phyloP scores from a whole-genome alignment of 2,329 filamentous ascomycete species.

The Zalaria sp. region DNA sequence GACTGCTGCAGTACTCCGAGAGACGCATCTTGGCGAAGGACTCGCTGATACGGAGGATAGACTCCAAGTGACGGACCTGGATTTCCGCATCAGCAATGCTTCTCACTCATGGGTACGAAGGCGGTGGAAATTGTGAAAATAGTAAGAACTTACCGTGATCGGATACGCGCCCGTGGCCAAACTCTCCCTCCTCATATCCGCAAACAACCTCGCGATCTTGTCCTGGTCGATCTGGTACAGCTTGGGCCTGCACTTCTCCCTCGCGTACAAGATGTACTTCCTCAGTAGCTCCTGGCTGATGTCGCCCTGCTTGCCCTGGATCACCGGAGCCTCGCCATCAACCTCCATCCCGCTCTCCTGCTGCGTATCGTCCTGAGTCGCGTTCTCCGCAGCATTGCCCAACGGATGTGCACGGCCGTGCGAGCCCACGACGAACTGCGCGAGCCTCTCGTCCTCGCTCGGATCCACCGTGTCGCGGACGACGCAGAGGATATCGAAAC shows the following conservation, averaged over 20 bases:
- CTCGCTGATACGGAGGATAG: conserved; percentile 90
- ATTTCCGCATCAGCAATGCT: background rate
- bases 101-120: background rate
- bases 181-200: conserved; percentile 89
- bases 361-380: conserved; percentile 29
- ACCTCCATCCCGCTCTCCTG: conserved; percentile 44
- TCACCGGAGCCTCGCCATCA: conserved; percentile 28
- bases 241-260: conserved; percentile 80
- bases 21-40: conserved; percentile 95
- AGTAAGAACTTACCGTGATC: conserved; percentile 63
- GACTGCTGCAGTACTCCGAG: conserved; percentile 81
- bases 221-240: conserved; percentile 97
- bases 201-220: conserved; percentile 85
- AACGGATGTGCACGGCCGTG: conserved; percentile 77
- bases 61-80: conserved; percentile 91
- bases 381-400: conserved; percentile 24
- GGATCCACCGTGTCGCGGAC: conserved; percentile 93
- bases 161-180: conserved; percentile 92
- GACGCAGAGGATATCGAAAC: conserved; percentile 95
- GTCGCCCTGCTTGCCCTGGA: conserved; percentile 40
- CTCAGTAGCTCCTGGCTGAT: conserved; percentile 82
- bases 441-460: conserved; percentile 78
- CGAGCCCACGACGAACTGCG: conserved; percentile 86
- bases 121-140: conserved; percentile 9
- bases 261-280: conserved; percentile 93